Evolutionary conservation across 805 yeast genomes (phyloP).

Genomic region (Candida tammaniensis): DNA sequence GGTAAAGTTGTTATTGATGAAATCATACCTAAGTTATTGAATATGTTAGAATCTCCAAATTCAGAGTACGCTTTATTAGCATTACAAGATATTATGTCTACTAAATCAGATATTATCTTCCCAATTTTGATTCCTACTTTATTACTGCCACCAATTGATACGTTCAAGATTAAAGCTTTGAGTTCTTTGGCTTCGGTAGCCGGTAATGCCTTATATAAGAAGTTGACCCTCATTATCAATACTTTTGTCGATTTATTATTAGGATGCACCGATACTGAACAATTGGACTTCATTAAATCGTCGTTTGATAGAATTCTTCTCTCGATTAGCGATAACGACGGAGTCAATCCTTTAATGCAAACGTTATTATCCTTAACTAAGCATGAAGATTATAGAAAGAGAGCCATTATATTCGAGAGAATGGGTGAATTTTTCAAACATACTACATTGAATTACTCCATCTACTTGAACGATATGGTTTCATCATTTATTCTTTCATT

Average conservation of each 20-base stretch:
- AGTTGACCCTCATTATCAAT: slow-evolving; percentile 71
- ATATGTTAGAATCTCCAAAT: slow-evolving; percentile 52
- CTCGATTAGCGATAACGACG: slow-evolving; percentile 73
- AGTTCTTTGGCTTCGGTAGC: slow-evolving; percentile 89
- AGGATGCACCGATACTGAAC: slow-evolving; percentile 32
- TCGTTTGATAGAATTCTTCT: slow-evolving; percentile 70
- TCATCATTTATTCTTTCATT: slow-evolving; percentile 65
- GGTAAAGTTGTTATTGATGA: slow-evolving; percentile 88
- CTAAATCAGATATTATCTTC: slow-evolving; percentile 87
- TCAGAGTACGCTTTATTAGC: slow-evolving; percentile 83
- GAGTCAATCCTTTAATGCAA: slow-evolving; percentile 80
- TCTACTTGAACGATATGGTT: slow-evolving; percentile 74
- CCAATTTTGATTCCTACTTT: slow-evolving; percentile 88
- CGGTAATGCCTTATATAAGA: slow-evolving; percentile 72
- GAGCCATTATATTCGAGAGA: slow-evolving; percentile 62
- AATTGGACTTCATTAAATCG: slow-evolving; percentile 40
- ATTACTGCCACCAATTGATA: slow-evolving; percentile 75
- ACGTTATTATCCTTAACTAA: slow-evolving; percentile 74
- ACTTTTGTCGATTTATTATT: slow-evolving; percentile 64
- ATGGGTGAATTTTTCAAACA: slow-evolving; percentile 68
- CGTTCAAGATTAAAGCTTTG: slow-evolving; percentile 81
- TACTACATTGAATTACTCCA: slow-evolving; percentile 65
- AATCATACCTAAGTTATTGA: slow-evolving; percentile 76
- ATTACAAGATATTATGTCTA: slow-evolving; percentile 85
- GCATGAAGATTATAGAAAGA: slow-evolving; percentile 65